Percentiles rank a stretch among this genome's conserved stretches.
Conservation (phyloP, 305 asterid species). For the Petunia hybrid region DNA sequence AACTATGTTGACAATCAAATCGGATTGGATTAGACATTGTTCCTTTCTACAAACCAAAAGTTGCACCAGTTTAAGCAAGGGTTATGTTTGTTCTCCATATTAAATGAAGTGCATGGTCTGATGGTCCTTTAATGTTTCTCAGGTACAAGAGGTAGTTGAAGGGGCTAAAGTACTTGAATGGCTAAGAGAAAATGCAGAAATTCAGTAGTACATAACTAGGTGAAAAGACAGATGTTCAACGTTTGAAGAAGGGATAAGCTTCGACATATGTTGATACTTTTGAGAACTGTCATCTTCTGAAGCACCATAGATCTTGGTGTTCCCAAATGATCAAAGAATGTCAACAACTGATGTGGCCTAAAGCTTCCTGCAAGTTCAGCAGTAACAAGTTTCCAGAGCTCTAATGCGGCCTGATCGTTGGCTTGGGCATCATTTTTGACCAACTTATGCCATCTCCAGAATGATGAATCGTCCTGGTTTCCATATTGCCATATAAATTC, state of each 20-base stretch:
- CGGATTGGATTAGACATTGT: not conserved
- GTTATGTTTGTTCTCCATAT: constrained; percentile 2
- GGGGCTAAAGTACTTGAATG: constrained; percentile 97
- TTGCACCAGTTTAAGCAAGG: not conserved
- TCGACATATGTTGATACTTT: not conserved
- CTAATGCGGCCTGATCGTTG: not conserved
- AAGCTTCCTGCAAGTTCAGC: not conserved
- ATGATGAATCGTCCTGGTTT: not conserved
- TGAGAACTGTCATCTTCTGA: not conserved
- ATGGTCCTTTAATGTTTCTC: constrained; percentile 20
- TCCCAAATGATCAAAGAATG: not conserved
- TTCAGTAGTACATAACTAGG: constrained; percentile 70
- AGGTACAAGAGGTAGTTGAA: constrained; percentile 96
- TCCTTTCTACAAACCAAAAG: not conserved
- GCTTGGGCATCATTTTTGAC: not conserved
- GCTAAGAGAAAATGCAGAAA: constrained; percentile 78
- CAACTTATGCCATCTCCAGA: not conserved
- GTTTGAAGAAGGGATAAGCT: constrained; percentile 18
- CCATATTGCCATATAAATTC: not conserved
- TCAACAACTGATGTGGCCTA: not conserved
- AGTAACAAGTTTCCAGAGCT: not conserved
- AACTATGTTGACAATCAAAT: not conserved
- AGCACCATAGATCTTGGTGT: not conserved
- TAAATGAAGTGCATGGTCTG: not conserved
- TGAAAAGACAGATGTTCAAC: constrained; percentile 31